phyloP scores from a whole-genome alignment of 2,329 filamentous ascomycete species.

The Boeremia lycopersici region DNA sequence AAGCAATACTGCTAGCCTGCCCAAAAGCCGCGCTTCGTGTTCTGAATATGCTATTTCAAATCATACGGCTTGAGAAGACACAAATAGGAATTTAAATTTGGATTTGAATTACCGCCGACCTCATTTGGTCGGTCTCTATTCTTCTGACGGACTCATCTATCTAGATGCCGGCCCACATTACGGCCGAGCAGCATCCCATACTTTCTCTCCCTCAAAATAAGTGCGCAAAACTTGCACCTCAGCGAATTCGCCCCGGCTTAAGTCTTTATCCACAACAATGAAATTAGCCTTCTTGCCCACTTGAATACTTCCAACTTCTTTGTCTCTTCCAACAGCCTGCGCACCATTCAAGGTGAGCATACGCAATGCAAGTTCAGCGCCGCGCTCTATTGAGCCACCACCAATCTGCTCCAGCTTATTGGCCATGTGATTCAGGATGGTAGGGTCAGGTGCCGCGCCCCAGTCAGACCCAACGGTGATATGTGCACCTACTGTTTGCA shows the following conservation, averaged over 20 bases:
- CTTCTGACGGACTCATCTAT: too few relatives aligned
- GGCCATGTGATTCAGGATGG: slow-evolving; percentile 20
- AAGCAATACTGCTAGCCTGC: too few relatives aligned
- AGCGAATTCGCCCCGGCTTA: slow-evolving; percentile 36
- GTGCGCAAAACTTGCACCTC: slow-evolving; percentile 36
- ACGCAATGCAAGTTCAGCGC: slow-evolving; percentile 20
- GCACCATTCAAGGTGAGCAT: slow-evolving; percentile 40
- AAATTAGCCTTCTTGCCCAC: slow-evolving; percentile 44
- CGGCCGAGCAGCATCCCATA: slow-evolving; percentile 4
- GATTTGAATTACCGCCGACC: too few relatives aligned
- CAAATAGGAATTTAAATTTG: too few relatives aligned
- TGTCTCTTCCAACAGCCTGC: slow-evolving; percentile 32
- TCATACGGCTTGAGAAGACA: too few relatives aligned
- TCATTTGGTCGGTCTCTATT: too few relatives aligned
- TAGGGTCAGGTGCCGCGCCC: slow-evolving; percentile 23
- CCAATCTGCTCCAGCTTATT: slow-evolving; percentile 20
- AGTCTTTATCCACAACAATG: slow-evolving; percentile 36
- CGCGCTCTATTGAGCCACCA: slow-evolving; percentile 13
- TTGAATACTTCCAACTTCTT: slow-evolving; percentile 37
- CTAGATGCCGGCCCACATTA: too few relatives aligned
- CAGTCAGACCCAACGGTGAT: slow-evolving; percentile 42
- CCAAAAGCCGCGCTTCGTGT: too few relatives aligned
- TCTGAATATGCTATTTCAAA: too few relatives aligned
- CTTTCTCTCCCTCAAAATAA: slow-evolving; percentile 35
- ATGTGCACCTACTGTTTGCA: slow-evolving; percentile 29